These are phyloP conservation scores for Danielia oregonensis DNA, from an alignment of 805 yeast genomes.

Conservation along the genomic window DNA sequence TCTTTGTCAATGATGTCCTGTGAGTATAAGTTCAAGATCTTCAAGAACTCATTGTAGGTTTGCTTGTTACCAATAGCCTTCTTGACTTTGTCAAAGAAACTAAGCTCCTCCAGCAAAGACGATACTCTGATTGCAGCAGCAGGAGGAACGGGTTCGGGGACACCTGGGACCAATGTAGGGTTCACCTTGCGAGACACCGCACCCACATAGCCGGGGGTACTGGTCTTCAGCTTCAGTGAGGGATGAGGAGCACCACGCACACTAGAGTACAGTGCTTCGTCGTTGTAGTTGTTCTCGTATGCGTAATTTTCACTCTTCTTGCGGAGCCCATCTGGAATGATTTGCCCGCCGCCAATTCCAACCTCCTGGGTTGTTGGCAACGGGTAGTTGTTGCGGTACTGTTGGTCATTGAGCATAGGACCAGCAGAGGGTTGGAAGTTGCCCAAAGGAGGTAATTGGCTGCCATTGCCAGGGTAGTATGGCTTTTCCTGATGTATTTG, in stretches of 20 bases:
- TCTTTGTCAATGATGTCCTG: constrained; percentile 85
- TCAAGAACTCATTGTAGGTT: constrained; percentile 87
- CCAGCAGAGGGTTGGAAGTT: constrained; percentile 69
- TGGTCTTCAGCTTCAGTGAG: constrained; percentile 8
- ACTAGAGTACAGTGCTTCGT: constrained; percentile 49
- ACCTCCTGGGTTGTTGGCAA: constrained; percentile 6
- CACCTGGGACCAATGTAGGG: constrained; percentile 78
- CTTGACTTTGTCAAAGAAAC: constrained; percentile 89
- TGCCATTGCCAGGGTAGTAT: constrained; percentile 16
- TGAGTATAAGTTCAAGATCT: constrained; percentile 79
- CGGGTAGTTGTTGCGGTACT: constrained; percentile 18
- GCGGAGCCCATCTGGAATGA: constrained; percentile 6
- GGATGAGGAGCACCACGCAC: constrained; percentile 35
- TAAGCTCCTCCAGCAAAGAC: constrained; percentile 75
- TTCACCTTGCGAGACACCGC: constrained; percentile 32
- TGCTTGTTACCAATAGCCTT: constrained; percentile 84
- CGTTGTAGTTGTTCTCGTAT: constrained; percentile 32
- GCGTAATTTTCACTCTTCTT: constrained; percentile 24
- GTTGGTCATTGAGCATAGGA: constrained; percentile 26
- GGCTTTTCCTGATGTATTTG: constrained; percentile 13
- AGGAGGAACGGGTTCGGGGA: constrained; percentile 75
- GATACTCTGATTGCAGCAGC: constrained; percentile 45
- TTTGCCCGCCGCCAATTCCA: constrained; percentile 1
- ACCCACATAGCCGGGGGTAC: constrained; percentile 9
- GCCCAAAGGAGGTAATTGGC: constrained; percentile 84